These are phyloP conservation scores for Wallemia mellicola DNA, from an alignment of 1,284 basidiomycete species.

Conservation along the genomic window DNA sequence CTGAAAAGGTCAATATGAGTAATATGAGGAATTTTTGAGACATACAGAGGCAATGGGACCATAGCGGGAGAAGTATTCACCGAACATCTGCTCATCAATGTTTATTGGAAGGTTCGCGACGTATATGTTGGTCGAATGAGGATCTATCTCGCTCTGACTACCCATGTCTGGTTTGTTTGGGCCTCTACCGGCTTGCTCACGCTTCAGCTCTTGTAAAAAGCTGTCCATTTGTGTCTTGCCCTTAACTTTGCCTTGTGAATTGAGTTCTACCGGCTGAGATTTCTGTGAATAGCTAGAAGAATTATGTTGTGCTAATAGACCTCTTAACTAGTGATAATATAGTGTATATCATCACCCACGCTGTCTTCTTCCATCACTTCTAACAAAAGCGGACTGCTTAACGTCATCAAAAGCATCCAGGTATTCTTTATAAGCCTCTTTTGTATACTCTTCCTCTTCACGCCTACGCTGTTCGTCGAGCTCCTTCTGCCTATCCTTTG, in stretches of 20 bases:
- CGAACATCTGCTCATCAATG: constrained; percentile 10
- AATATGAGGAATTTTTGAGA: neutral
- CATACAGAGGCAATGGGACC: constrained; percentile 11
- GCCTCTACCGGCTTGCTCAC: neutral
- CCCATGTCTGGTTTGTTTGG: neutral
- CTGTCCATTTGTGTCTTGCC: constrained; percentile 4
- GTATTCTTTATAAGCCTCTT: neutral
- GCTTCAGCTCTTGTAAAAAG: constrained; percentile 7
- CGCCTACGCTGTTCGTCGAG: neutral
- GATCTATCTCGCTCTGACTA: constrained; percentile 7
- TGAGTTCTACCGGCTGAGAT: neutral
- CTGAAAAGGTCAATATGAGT: constrained; percentile 15
- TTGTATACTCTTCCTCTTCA: neutral
- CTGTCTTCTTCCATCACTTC: neutral
- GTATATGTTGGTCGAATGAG: constrained; percentile 13
- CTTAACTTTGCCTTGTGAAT: neutral
- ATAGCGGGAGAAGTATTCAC: constrained; percentile 10
- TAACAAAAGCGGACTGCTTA: neutral
- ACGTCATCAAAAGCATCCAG: neutral
- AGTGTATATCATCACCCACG: neutral
- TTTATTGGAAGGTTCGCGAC: constrained; percentile 10
- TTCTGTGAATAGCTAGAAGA: neutral
- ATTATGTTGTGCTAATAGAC: neutral
- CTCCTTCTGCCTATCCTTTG: neutral
- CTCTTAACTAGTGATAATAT: neutral